Conservation (phyloP, 352 stramenopile species). For the Pythium folliculosum region DNA sequence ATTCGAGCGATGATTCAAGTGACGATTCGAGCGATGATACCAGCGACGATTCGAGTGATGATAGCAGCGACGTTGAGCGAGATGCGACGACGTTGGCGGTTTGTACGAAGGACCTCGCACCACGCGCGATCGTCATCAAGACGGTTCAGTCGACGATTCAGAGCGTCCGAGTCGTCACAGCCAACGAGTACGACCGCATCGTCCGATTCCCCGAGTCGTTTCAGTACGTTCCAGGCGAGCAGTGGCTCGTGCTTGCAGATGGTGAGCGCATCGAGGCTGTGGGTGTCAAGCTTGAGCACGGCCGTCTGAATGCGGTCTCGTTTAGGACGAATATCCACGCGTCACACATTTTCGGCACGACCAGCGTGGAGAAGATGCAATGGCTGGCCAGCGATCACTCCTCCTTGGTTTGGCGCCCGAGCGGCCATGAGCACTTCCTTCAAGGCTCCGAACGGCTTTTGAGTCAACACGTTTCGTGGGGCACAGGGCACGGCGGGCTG, state of each 20-base stretch:
- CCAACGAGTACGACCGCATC: constrained; percentile 4
- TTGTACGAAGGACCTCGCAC: background rate
- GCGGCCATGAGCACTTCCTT: no score
- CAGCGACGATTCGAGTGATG: background rate
- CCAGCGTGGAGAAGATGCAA: background rate
- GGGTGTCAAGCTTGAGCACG: background rate
- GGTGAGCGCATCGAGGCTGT: constrained; percentile 2
- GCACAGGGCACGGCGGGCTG: no score
- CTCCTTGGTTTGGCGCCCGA: no score
- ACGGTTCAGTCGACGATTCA: background rate
- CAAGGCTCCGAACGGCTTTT: no score
- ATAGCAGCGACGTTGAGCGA: background rate
- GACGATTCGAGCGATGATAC: no score
- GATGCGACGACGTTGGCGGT: background rate
- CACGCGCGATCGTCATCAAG: background rate
- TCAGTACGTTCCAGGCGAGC: background rate
- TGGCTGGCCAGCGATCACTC: background rate
- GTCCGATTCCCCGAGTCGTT: background rate
- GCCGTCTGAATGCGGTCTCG: background rate
- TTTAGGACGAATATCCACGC: constrained; percentile 5
- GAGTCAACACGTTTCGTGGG: no score
- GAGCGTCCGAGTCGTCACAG: background rate
- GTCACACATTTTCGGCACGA: background rate
- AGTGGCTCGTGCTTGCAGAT: constrained; percentile 4
- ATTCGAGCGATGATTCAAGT: no score